Base-by-base conservation (phyloP, 1,139 yeast species). In the Yamadazyma atlantica region DNA sequence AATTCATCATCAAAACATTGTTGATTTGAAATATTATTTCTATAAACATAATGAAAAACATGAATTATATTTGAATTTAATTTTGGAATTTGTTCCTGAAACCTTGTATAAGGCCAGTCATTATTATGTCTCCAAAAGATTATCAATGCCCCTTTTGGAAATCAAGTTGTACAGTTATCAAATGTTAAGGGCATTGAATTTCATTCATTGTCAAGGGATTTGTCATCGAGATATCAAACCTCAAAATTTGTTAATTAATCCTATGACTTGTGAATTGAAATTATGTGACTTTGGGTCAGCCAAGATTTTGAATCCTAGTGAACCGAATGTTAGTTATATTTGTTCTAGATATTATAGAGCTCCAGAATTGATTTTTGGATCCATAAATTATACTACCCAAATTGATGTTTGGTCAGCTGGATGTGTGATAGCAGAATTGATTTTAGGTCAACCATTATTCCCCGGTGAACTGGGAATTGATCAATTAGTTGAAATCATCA, bases 401-500 rank as follows among this genome's bases (percentile, higher is more conserved):
- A 92, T 92, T 51, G 98, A 92, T 61, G 82, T 92, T 39, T 92
- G 98, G 98, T 87, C 96, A 14, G 90, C 96, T 10, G 97, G 96
- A 15, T 92, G 98, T 67, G 98, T 92, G 27, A 89, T 92, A 88
- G 97, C 97, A 4, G 98, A 92, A 64, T 70, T 92, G 54, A 80
- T 90, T 51, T 75, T 92, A 41, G 97, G 98, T 8, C 97, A 89
- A 60, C 98, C 98, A 4, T 71, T 92, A 47, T 92, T 92, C 66
- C 98, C 98, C 8, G 98, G 98, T 36, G 97, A 92, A 61, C 83
- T 92, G 42, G 97, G 98, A 34, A 90, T 92, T 45, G 98, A 92
- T 63, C 98, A 92, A 63, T 75, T 92, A 55, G 98, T 92, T 18
- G 98, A 92, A 62, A 92, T 92, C 54, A 92, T 92, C 60, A 92